Evolutionary conservation across 1,284 basidiomycete genomes (phyloP), one percentile per base, ranked within the genome.

Genomic region (Heliocybe sulcata): DNA sequence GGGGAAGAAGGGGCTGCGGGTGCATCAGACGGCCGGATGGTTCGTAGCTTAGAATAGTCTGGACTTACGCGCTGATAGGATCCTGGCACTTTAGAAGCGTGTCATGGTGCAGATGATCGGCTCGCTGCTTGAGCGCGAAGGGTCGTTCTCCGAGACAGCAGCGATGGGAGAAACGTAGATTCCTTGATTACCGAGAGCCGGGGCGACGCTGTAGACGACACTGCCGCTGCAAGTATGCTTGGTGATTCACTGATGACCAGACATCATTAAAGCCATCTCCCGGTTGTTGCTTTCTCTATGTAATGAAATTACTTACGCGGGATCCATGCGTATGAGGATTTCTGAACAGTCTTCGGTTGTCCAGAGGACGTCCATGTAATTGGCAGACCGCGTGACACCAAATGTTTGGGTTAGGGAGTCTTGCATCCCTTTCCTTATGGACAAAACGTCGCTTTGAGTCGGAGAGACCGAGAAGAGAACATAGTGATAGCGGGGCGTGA

Each of bases 81-180:
- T n/a, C n/a, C n/a, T n/a, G n/a, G n/a, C n/a, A n/a, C n/a, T n/a
- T n/a, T n/a, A n/a, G n/a, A n/a, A n/a, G n/a, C n/a, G n/a, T n/a
- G n/a, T n/a, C n/a, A n/a, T n/a, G n/a, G n/a, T n/a, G n/a, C n/a
- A n/a, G n/a, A n/a, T n/a, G n/a, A n/a, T n/a, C n/a, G n/a, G n/a
- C n/a, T n/a, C 48, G n/a, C 22, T 10, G 48, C 20, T 25, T 29
- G 11, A 11, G 45, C 20, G 4, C n/a, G 26, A 8, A 23, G 48
- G 25, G n/a, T 29, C 6, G 3, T 45, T 6, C 42, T 48, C 3
- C 56, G 57, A 19, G 57, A 57, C n/a, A 69, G 58, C 31, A 77
- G 59, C 14, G 75, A 69, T 2, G 74, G 75, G 11, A 77, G 65
- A 61, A 77, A 78, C 14, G 70, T 61, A 23, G 75, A 73, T 38